A percentile compares a stretch with the other conserved stretches of the same genome.
Conservation (phyloP, 805 yeast species). For the Suhomyces kilbournensis region DNA sequence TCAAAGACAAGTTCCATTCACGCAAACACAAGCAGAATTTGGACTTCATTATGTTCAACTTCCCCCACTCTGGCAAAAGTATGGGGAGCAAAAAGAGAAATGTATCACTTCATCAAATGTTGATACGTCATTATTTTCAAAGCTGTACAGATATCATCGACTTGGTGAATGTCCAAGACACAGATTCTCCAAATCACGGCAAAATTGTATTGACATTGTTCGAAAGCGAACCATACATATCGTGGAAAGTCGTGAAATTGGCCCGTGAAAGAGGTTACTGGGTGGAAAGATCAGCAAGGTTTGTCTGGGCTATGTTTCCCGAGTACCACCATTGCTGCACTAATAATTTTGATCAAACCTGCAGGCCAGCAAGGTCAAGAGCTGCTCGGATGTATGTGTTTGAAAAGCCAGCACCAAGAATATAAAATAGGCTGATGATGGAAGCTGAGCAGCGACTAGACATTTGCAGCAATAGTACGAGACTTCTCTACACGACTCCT, state of each 20-base stretch:
- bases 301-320: slow-evolving; percentile 70
- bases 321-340: slow-evolving; percentile 82
- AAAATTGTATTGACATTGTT: slow-evolving; percentile 66
- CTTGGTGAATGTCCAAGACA: slow-evolving; percentile 33
- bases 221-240: slow-evolving; percentile 86
- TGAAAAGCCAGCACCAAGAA: slow-evolving; percentile 29
- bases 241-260: slow-evolving; percentile 76
- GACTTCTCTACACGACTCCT: too few relatives aligned
- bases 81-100: too few relatives aligned
- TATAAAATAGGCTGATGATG: too few relatives aligned
- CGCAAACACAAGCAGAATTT: slow-evolving; percentile 19
- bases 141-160: slow-evolving; percentile 54
- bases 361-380: slow-evolving; percentile 70
- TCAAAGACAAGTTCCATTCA: slow-evolving; percentile 23
- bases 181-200: slow-evolving; percentile 24
- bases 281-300: slow-evolving; percentile 65
- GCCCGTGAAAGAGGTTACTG: slow-evolving; percentile 59
- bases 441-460: too few relatives aligned
- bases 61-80: slow-evolving; percentile 90
- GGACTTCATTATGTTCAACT: slow-evolving; percentile 71
- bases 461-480: too few relatives aligned
- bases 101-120: too few relatives aligned
- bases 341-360: too few relatives aligned
- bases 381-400: slow-evolving; percentile 76
- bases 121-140: slow-evolving; percentile 61